Percentiles rank a stretch among this genome's conserved stretches.
These are phyloP conservation scores for Curvularia verruculosa DNA, from an alignment of 2,329 filamentous ascomycete genomes.

Conservation along the genomic window DNA sequence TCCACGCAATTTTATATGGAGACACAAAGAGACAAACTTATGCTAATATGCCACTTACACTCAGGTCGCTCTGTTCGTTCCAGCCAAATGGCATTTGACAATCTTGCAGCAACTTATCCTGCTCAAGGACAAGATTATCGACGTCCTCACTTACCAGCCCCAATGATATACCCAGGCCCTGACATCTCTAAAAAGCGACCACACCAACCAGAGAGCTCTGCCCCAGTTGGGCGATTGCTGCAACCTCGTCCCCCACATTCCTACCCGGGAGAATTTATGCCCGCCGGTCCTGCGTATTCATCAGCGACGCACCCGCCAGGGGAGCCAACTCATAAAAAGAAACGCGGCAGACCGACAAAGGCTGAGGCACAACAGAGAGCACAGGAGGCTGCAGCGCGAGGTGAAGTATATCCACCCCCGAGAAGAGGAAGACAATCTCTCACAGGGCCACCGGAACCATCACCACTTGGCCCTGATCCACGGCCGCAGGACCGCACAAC, in stretches of 20 bases:
- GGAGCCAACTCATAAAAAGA: slow-evolving; percentile 53
- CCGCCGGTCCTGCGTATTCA: slow-evolving; percentile 37
- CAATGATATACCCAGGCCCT: slow-evolving; percentile 40
- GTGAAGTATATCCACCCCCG: slow-evolving; percentile 49
- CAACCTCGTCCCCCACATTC: slow-evolving; percentile 52
- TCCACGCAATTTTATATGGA: background rate
- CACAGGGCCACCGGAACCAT: slow-evolving; percentile 33
- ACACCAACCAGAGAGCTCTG: slow-evolving; percentile 38
- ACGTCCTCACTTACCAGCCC: slow-evolving; percentile 38
- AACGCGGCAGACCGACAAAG: slow-evolving; percentile 57
- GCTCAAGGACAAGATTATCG: slow-evolving; percentile 32
- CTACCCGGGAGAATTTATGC: slow-evolving; percentile 41
- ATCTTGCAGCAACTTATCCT: slow-evolving; percentile 35
- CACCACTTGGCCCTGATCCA: slow-evolving; percentile 31
- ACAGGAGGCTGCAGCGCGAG: slow-evolving; percentile 48
- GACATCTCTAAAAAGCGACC: slow-evolving; percentile 48
- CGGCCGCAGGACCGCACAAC: slow-evolving; percentile 36
- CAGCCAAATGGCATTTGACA: slow-evolving; percentile 45
- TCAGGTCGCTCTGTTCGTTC: slow-evolving; percentile 48
- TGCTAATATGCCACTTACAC: slow-evolving; percentile 19
- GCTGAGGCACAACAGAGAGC: slow-evolving; percentile 54
- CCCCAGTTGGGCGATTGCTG: slow-evolving; percentile 51
- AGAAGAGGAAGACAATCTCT: slow-evolving; percentile 42
- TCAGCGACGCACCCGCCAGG: slow-evolving; percentile 36
- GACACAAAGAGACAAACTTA: background rate